phyloP scores from a whole-genome alignment of 306 rosid genomes.

The Cicer bijugum region DNA sequence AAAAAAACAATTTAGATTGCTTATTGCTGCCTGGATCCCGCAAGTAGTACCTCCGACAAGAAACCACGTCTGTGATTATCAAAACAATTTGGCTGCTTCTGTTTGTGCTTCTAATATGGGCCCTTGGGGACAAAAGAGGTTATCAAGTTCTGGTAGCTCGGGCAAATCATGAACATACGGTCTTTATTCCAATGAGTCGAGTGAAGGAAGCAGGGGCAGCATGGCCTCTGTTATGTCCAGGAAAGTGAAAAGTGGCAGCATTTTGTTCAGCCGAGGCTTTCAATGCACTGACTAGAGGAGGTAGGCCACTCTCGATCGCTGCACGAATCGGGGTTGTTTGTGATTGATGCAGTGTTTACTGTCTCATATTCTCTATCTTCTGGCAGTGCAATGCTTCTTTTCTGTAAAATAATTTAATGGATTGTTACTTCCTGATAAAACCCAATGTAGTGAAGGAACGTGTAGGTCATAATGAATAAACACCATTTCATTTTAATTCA shows the following conservation, averaged over 20 bases:
- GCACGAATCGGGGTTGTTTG: slow-evolving; percentile 34
- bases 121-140: slow-evolving; percentile 75
- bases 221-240: slow-evolving; percentile 92
- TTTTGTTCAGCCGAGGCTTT: slow-evolving; percentile 67
- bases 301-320: slow-evolving; percentile 36
- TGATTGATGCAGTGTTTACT: slow-evolving; percentile 17
- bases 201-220: slow-evolving; percentile 77
- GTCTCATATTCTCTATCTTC: slow-evolving; percentile 37
- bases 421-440: background rate
- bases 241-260: slow-evolving; percentile 80
- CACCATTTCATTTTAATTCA: background rate
- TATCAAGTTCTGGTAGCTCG: slow-evolving; percentile 79
- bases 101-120: slow-evolving; percentile 84
- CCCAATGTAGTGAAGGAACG: slow-evolving; percentile 2
- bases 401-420: slow-evolving; percentile 45
- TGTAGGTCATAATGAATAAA: slow-evolving; percentile 1
- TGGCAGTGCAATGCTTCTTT: slow-evolving; percentile 35
- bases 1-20: background rate
- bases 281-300: slow-evolving; percentile 77
- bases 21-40: slow-evolving; percentile 79
- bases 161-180: slow-evolving; percentile 80
- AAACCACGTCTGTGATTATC: slow-evolving; percentile 83
- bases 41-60: slow-evolving; percentile 95
- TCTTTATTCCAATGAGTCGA: slow-evolving; percentile 63
- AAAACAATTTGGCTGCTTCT: slow-evolving; percentile 79